Evolutionary conservation across 176 grass and related monocot genomes (phyloP), one percentile per base, ranked within the genome.

Genomic region (Elaeis guineensis): DNA sequence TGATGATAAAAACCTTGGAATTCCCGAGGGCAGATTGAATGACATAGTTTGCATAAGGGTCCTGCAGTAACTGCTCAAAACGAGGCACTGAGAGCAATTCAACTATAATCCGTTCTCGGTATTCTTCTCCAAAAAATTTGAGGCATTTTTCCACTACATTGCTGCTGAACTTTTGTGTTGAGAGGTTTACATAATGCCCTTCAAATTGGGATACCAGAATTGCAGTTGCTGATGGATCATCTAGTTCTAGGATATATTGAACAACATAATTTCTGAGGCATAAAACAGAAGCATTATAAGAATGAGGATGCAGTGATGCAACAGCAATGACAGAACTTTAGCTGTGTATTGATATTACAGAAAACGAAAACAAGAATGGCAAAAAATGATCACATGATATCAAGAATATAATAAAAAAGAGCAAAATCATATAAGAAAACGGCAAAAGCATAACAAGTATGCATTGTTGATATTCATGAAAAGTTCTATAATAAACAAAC

Each of bases 141-240:
- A 83, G 56, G 26, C 85, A 89, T 5, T n/a, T 80, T 55, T 89
- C 85, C 52, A 89, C 80, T 3, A 89, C 80, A 66, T 73, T 79
- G 39, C 77, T 83, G 60, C 85, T 73, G 59, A 66, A 80, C 53
- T 76, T 89, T 29, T 83, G 73, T 17, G 20, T 69, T 39, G 77
- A 65, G 5, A 89, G 80, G 44, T 1, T 22, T 57, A 66, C 76
- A 55, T 80, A 89, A 35, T 73, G 61, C 49, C 32, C n/a, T 55
- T 70, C 60, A 14, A 83, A 62, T 19, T 57, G 5, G 19, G 72
- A 61, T 24, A 62, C 55, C 17, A 89, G 69, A 39, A 59, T 70
- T 57, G 21, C 19, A 51, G 52, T 14, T 56, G 59, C 50, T 1
- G 2, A 62, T 12, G 64, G 22, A 7, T 69, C 17, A 35, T 58